Base-by-base conservation (phyloP, 148 eudicot genomes). In the Hydrangea macrophylla region DNA sequence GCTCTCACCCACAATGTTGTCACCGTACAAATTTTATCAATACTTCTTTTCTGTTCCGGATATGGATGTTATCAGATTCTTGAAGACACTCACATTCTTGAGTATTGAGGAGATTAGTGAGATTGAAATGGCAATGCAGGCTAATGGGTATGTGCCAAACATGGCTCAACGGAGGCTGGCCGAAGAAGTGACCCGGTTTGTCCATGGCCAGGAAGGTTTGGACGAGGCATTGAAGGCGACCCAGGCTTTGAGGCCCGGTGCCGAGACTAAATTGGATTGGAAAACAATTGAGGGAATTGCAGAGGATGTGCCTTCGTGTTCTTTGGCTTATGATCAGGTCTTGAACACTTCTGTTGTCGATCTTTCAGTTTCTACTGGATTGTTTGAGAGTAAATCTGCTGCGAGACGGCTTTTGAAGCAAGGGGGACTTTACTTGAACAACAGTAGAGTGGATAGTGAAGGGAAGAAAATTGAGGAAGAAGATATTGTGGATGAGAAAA, bases 21-120 rank as follows among this genome's bases (percentile, higher is more conserved):
- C 98, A 1, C 92, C 98, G 1, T 92, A 88, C 70, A 90, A 90
- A 70, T 90, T 92, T 54, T 92, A 88, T 65, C 98, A 92, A 76
- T 89, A 92, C 69, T 92, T 92, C 69, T 92, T 86, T 59, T 64
- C 84, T 0, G 88, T 90, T 6, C 83, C 94, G 0, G 98, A 90
- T 64, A 65, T 72, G 0, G 98, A 92, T 74, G 96, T 92, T 3
- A 73, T 88, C 15, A 76, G 86, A 72, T 90, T 92, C 72, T 74
- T 92, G 39, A 92, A 76, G 79, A 88, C 80, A 22, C 78, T 90
- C 1, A 92, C 96, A 2, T 92, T 92, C 60, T 66, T 92, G 55
- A 76, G 75, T 20, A 58, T 90, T 71, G 88, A 83, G 30, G 94
- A 90, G 76, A 88, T 90, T 44, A 81, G 50, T 7, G 79, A 70